Evolutionary conservation across 2,329 filamentous ascomycete species (phyloP), one percentile per base, ranked within the genome.

Genomic region (Verticillium dahliae): DNA sequence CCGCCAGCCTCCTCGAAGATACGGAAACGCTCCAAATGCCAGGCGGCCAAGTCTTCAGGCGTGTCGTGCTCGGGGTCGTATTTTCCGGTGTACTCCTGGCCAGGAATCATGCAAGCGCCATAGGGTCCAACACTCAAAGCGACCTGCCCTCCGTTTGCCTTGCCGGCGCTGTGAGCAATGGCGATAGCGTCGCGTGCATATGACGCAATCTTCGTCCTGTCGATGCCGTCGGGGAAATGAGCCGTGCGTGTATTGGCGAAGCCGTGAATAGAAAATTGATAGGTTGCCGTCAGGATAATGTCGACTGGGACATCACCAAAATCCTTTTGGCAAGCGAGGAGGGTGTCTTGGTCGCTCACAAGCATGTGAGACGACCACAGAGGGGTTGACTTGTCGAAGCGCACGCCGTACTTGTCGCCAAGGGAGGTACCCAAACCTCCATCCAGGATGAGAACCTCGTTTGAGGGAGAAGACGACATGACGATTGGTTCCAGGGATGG

Each of bases 291-390:
- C 56, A 88, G 78, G 22, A 90, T 72, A 34, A 90, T 77, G 68
- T 90, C 85, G 61, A 83, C 82, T 39, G 85, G 86, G 1, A 83
- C 80, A 7, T 69, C 63, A 59, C 75, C 78, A 69, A 89, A 89
- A 65, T 82, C 81, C 59, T 69, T 68, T 68, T 89, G 86, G 69
- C 84, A 86, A 35, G 74, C 73, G 62, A 78, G 72, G 9, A 89
- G 79, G 1, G 80, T 84, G 7, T 75, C 66, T 2, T 77, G 79
- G 65, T 81, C 76, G 39, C 80, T 76, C 60, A 89, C 68, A n/a
- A 90, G 79, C 6, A 89, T 78, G 68, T 90, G 82, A 0, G 86
- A 86, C 0, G 88, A 89, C 88, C 88, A 90, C 45, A 90, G 80
- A 0, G 87, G 88, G 9, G 79, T 83, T 11, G 73, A 75, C 41